Evolutionary conservation across 106 monocot species (phyloP).

Genomic region (Allium fistulosum): DNA sequence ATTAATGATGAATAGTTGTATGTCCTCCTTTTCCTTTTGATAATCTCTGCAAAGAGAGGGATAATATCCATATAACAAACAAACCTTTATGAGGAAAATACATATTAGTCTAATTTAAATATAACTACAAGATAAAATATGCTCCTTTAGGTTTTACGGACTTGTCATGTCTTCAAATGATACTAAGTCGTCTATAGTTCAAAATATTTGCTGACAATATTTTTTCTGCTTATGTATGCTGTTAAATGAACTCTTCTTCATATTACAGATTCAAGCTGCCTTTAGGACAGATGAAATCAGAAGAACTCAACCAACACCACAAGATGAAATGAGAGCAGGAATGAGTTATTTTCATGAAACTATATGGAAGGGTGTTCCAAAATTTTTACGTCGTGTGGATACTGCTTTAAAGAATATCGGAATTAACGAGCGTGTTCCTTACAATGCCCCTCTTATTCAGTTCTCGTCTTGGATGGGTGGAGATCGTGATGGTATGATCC

Average conservation of each 20-base stretch:
- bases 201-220: too few species aligned
- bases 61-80: too few species aligned
- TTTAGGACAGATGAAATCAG: constrained; percentile 99
- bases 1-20: too few species aligned
- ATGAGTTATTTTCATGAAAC: constrained; percentile 99
- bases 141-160: neutral
- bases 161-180: neutral
- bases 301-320: constrained; percentile 91
- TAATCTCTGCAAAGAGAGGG: too few species aligned
- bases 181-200: too few species aligned
- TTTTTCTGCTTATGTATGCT: too few species aligned
- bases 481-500: constrained; percentile 86
- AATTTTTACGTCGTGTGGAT: constrained; percentile 89
- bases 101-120: neutral
- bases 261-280: constrained; percentile 90
- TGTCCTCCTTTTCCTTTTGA: too few species aligned
- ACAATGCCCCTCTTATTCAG: constrained; percentile 98
- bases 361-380: constrained; percentile 99
- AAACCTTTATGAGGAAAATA: too few species aligned
- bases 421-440: constrained; percentile 87
- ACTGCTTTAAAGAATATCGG: constrained; percentile 96
- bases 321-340: constrained; percentile 98
- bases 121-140: neutral
- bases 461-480: constrained; percentile 99
- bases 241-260: neutral